Evolutionary conservation across 2,329 filamentous ascomycete species (phyloP).

Genomic region (Endothia cerciana): DNA sequence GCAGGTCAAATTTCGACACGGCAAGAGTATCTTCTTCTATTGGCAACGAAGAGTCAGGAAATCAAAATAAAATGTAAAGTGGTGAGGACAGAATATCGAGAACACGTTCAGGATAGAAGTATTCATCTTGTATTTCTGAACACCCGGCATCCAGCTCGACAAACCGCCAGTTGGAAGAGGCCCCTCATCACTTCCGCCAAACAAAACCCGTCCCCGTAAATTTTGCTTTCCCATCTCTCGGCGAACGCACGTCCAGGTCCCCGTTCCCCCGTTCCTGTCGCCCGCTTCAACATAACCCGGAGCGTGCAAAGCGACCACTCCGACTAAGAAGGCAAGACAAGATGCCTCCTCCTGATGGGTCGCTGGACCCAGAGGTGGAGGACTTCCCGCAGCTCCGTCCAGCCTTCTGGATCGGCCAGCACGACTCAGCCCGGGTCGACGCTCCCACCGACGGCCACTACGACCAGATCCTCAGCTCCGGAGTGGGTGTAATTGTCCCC

Average conservation of each 20-base stretch:
- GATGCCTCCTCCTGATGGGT: constrained; percentile 13
- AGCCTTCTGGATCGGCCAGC: constrained; percentile 72
- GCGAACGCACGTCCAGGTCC: neutral
- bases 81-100: no score
- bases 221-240: neutral
- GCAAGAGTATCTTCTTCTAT: no score
- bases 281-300: neutral
- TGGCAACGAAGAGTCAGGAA: no score
- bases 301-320: neutral
- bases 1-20: neutral
- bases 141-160: neutral
- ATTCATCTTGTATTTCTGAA: neutral
- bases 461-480: constrained; percentile 67
- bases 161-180: neutral
- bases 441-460: constrained; percentile 68
- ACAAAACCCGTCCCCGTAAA: neutral
- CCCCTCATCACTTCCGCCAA: neutral
- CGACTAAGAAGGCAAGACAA: neutral
- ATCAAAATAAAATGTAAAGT: neutral
- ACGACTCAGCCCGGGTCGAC: constrained; percentile 66
- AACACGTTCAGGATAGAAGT: no score
- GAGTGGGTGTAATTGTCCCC: constrained; percentile 54
- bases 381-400: constrained; percentile 40
- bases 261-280: neutral
- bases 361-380: constrained; percentile 37